Base-by-base conservation (phyloP, 768 basidiomycete species). In the Leccinum rimulosum region DNA sequence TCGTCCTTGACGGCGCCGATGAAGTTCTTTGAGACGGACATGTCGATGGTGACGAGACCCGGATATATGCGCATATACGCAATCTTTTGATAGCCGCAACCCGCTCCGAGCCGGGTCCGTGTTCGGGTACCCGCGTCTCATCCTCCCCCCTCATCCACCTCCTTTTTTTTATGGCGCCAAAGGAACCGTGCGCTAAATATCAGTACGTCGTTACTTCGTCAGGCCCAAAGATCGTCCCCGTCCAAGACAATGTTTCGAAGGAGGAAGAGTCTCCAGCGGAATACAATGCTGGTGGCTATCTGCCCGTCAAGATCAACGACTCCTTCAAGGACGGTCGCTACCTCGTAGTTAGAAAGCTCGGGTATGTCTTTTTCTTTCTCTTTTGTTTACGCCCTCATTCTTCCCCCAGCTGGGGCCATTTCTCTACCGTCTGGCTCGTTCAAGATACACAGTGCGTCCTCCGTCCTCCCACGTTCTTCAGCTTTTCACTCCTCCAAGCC, bases 381-480 rank as follows among this genome's bases (percentile, higher is more conserved):
- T 22, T 15, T 22, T 11, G 0, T 0, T 28, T 1, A 6, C 45
- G 8, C 12, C 19, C 55, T 69, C 45, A 71, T 55, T 58, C 61
- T 54, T 49, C 61, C 60, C 57, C 58, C 55, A 92, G 90, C 58
- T 96, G 94, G 94, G 94, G 94, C 40, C 93, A 95, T 76, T 96
- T 96, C 72, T 94, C 91, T 2, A 95, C 94, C 15, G 94, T 95
- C 27, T 95, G 93, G 93, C 86, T 94, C 35, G 89, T 91, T 19
- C 87, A 87, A 68, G 92, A 93, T 71, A 74, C 77, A 28, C 75
- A 84, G 91, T 93, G 64, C 70, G 90, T 82, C 49, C 50, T 45
- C 66, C 54, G 54, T 43, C 47, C 52, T 57, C 25, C 54, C 25
- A 35, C 53, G 50, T 50, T 45, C 33, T 15, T 49, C 59, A 54